Conservation (phyloP, 345 rosid species). For the Excoecaria agallocha region DNA sequence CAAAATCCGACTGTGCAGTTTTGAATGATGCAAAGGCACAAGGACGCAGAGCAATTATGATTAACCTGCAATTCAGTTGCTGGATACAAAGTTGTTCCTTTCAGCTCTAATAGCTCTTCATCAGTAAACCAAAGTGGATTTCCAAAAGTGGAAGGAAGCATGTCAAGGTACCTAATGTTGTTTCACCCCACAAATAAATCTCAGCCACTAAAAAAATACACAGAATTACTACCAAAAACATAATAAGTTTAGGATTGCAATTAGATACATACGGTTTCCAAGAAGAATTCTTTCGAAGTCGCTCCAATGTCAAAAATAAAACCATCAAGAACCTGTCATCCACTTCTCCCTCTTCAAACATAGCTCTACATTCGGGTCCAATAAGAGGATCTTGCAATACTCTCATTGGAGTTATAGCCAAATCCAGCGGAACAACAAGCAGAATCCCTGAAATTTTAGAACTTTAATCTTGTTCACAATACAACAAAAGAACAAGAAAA, state of each 20-base stretch:
- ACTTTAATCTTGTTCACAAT: not conserved
- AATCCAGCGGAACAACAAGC: constrained; percentile 71
- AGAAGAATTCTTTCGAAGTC: constrained; percentile 63
- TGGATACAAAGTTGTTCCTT: constrained; percentile 69
- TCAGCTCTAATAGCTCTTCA: constrained; percentile 70
- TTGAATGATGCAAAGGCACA: not conserved
- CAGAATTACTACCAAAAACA: not conserved
- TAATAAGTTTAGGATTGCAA: not conserved
- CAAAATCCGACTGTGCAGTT: not conserved
- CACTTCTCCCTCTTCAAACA: constrained; percentile 77
- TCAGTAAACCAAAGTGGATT: constrained; percentile 88
- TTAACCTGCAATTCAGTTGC: constrained; percentile 79
- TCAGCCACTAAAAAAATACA: not conserved
- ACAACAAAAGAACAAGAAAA: not conserved
- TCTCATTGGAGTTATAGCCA: constrained; percentile 95
- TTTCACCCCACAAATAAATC: constrained; percentile 22
- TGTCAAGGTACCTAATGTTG: constrained; percentile 66
- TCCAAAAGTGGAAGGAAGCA: constrained; percentile 78
- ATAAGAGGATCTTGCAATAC: constrained; percentile 87
- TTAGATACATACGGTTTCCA: constrained; percentile 77
- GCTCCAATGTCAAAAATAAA: constrained; percentile 73
- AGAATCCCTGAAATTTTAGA: constrained; percentile 53
- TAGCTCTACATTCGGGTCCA: constrained; percentile 79
- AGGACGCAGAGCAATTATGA: constrained; percentile 2
- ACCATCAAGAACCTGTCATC: constrained; percentile 88